Conservation (phyloP, 192 early-diverging fungal species). For the Podila epigama region DNA sequence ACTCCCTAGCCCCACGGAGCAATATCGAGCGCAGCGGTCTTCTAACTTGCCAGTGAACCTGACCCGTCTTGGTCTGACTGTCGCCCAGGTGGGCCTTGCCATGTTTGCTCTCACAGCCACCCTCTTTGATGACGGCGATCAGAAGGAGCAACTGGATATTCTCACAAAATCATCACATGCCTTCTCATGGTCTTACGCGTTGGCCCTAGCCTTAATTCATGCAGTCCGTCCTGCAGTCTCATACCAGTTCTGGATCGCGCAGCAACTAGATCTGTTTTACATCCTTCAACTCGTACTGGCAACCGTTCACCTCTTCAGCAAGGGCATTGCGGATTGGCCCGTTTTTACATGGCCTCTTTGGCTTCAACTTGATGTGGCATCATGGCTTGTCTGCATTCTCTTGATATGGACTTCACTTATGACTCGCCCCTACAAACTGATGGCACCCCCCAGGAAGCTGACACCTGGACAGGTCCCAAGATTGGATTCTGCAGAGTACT, state of each 20-base stretch:
- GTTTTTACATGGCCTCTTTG: not conserved
- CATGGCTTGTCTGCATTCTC: not conserved
- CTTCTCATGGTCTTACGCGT: constrained; percentile 7
- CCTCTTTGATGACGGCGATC: not conserved
- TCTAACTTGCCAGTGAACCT: not conserved
- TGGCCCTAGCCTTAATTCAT: not conserved
- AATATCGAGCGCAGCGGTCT: not conserved
- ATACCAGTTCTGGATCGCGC: constrained; percentile 6
- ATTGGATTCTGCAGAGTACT: constrained; percentile 20
- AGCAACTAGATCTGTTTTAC: constrained; percentile 14
- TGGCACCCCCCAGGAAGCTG: not conserved
- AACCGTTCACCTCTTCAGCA: not conserved
- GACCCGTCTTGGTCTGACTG: constrained; percentile 7
- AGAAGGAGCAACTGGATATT: not conserved
- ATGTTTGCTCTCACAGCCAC: not conserved
- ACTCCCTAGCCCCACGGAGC: not conserved
- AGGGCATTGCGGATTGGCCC: not conserved
- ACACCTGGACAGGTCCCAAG: constrained; percentile 19
- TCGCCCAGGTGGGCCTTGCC: constrained; percentile 3
- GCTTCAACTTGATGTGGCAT: not conserved
- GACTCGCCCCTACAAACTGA: not conserved
- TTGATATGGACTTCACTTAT: constrained; percentile 5
- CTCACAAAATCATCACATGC: not conserved
- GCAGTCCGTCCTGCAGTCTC: not conserved
- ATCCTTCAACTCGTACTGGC: not conserved